phyloP scores from a whole-genome alignment of 805 yeast genomes.

The Candida glaebosa region DNA sequence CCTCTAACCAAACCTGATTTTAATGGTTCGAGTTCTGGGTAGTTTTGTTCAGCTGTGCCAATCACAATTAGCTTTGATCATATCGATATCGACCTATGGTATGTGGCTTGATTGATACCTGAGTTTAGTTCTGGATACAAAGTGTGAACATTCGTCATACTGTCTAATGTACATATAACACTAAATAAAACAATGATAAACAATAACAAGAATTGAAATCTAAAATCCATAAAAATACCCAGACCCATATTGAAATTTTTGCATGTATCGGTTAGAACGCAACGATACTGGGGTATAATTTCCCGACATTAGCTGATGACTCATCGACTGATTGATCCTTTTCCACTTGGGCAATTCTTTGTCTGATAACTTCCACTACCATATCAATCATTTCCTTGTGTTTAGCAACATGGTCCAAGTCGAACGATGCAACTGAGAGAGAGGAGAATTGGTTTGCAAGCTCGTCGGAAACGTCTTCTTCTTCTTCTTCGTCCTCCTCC shows the following conservation, averaged over 20 bases:
- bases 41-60: no score
- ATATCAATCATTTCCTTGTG: conserved; percentile 34
- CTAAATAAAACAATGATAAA: conserved; percentile 3
- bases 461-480: conserved; percentile 4
- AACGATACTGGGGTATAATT: conserved; percentile 39
- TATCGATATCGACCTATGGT: conserved; percentile 2
- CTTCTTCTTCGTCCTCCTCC: conserved; percentile 4
- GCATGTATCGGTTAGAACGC: conserved; percentile 25
- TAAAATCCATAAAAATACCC: neutral
- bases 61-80: neutral
- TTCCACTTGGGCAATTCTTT: conserved; percentile 12
- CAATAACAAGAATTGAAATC: neutral
- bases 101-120: no score
- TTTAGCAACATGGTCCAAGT: conserved; percentile 25
- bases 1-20: no score
- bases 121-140: no score
- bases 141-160: conserved; percentile 4
- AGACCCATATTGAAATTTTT: neutral
- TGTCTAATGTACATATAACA: no score
- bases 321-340: conserved; percentile 4
- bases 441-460: conserved; percentile 8
- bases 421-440: conserved; percentile 14
- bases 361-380: conserved; percentile 31
- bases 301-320: conserved; percentile 10
- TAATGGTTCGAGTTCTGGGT: no score